A percentile compares a stretch with the other conserved stretches of the same genome.
Conservation (phyloP, 148 eudicot genomes). For the Beta vulgaris region DNA sequence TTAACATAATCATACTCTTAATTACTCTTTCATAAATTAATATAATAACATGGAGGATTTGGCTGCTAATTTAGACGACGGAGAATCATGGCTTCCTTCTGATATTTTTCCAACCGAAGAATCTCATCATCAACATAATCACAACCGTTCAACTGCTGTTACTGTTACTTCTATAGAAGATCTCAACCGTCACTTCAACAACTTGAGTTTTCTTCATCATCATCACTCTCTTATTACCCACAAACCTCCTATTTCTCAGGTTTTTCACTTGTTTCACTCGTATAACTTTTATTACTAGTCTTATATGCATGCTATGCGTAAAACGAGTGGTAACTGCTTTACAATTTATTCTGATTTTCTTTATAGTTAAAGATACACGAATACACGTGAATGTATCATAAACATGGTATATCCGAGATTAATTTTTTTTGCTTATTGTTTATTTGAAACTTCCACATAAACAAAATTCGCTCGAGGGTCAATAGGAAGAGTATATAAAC, state of each 20-base stretch:
- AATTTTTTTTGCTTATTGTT: too few species aligned
- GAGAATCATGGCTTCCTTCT: constrained; percentile 28
- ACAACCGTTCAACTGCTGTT: neutral
- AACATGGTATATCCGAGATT: too few species aligned
- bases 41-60: constrained; percentile 10
- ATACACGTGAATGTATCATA: too few species aligned
- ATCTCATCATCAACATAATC: neutral
- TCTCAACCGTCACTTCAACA: constrained; percentile 7
- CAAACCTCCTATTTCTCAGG: neutral
- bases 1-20: neutral
- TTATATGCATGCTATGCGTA: too few species aligned
- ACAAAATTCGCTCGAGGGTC: too few species aligned
- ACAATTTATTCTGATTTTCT: too few species aligned
- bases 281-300: neutral
- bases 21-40: neutral
- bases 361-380: too few species aligned
- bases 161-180: neutral
- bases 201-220: neutral
- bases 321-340: too few species aligned
- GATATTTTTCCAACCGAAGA: constrained; percentile 28
- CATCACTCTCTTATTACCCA: neutral
- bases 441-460: too few species aligned
- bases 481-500: too few species aligned
- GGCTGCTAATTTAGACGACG: constrained; percentile 23
- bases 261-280: too few species aligned